Percentiles rank a stretch among this genome's conserved stretches.
These are phyloP conservation scores for Nemania bipapillata DNA, from an alignment of 2,329 filamentous ascomycete genomes.

Conservation along the genomic window DNA sequence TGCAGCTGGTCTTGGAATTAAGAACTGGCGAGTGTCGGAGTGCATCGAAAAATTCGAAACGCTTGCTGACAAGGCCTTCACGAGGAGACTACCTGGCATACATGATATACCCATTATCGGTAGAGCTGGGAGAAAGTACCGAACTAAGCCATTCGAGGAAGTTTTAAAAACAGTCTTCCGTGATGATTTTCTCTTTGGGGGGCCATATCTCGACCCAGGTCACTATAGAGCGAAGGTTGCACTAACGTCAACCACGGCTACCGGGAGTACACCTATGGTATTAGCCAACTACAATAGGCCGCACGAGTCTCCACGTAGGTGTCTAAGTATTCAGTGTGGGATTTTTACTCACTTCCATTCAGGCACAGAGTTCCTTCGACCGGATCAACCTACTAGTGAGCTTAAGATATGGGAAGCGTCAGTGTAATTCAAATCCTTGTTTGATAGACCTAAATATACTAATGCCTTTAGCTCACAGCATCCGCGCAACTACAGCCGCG, in stretches of 20 bases:
- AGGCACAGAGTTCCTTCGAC: neutral
- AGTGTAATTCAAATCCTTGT: neutral
- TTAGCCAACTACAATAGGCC: neutral
- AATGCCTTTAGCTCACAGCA: neutral
- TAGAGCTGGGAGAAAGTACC: neutral
- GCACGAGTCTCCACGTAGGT: neutral
- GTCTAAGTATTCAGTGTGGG: neutral
- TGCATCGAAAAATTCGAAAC: constrained; percentile 7
- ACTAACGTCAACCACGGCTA: neutral
- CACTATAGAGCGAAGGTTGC: neutral
- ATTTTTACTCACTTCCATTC: neutral
- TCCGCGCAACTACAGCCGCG: neutral
- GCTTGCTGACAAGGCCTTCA: constrained; percentile 1
- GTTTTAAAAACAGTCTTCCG: neutral
- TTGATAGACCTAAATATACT: neutral
- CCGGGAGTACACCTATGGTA: neutral
- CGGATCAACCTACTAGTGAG: neutral
- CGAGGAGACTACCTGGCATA: neutral
- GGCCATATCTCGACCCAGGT: neutral
- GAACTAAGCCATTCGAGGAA: neutral
- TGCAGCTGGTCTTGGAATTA: constrained; percentile 1
- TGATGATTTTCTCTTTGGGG: neutral
- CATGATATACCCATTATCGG: neutral
- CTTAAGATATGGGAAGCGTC: neutral
- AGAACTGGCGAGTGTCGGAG: neutral